Evolutionary conservation across 129 eudicot species (phyloP).

Genomic region (Glebionis coronaria): DNA sequence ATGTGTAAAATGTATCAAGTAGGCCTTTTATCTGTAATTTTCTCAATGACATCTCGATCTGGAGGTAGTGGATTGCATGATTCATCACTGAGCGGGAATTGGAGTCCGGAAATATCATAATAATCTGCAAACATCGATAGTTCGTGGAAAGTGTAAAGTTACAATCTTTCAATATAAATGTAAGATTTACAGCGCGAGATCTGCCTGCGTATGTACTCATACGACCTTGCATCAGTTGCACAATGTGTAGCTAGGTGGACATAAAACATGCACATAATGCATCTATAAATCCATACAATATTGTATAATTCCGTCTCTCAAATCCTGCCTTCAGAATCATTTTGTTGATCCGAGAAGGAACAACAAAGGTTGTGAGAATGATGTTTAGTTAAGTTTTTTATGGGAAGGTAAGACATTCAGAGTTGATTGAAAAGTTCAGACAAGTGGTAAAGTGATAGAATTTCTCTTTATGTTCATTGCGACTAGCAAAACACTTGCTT

Average conservation of each 20-base stretch:
- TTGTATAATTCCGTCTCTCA: not conserved
- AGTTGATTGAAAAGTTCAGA: slow-evolving; percentile 11
- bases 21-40: not conserved
- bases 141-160: no score
- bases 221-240: not conserved
- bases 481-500: not conserved
- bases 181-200: no score
- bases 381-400: not conserved
- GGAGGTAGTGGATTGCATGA: not conserved
- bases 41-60: not conserved
- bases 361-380: slow-evolving; percentile 6
- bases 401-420: slow-evolving; percentile 3
- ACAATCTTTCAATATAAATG: no score
- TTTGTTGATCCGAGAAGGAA: not conserved
- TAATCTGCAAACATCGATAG: no score
- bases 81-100: not conserved
- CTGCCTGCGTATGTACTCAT: no score
- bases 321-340: slow-evolving; percentile 10
- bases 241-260: slow-evolving; percentile 5
- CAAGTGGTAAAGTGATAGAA: slow-evolving; percentile 10
- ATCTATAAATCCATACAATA: not conserved
- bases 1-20: not conserved
- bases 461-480: not conserved
- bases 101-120: not conserved
- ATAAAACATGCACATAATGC: slow-evolving; percentile 5